Base-by-base conservation (phyloP, 1,284 basidiomycete species). In the Kalmanozyma brasiliensis region DNA sequence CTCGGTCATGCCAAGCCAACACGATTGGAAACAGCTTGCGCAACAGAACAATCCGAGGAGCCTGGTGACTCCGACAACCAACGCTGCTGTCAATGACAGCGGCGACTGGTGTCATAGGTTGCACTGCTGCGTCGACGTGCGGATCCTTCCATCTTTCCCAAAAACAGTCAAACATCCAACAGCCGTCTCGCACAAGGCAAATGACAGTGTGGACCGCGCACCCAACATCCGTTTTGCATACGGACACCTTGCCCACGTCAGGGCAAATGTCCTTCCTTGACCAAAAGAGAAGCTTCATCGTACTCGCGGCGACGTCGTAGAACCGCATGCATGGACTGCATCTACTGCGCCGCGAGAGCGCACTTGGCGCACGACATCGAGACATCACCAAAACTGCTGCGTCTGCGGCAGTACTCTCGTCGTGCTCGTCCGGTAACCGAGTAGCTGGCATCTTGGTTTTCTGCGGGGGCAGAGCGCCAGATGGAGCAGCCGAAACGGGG, bases 401-500 rank as follows among this genome's bases (percentile, higher is more conserved):
- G 26, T 24, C 47, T 14, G 29, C 37, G n/a, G 22, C n/a, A n/a
- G 11, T 13, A 2, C 22, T 29, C 41, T 24, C 34, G 11, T 20
- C 35, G 20, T 20, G 6, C 24, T 47, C 55, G 14, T 38, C 47
- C 55, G 62, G 51, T 65, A 65, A 19, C 62, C 55, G 55, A 55
- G 38, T 48, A 49, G 56, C 62, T 65, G 55, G 47, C 51, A 59
- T 49, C 36, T 45, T 16, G 5, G 10, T 19, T 34, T 30, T 1
- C 26, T 24, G 24, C 22, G 13, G 10, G 34, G 9, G 48, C 29
- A 45, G 13, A 34, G 26, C 43, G 53, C 5, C 14, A 61, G 52
- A 68, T 53, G 66, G 56, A 73, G 67, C 58, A 62, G 43, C 63
- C 33, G 34, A 46, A 43, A 64, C 51, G 57, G 52, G 52, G 52